phyloP scores from a whole-genome alignment of 305 asterid species.

The Solanum hybrid region DNA sequence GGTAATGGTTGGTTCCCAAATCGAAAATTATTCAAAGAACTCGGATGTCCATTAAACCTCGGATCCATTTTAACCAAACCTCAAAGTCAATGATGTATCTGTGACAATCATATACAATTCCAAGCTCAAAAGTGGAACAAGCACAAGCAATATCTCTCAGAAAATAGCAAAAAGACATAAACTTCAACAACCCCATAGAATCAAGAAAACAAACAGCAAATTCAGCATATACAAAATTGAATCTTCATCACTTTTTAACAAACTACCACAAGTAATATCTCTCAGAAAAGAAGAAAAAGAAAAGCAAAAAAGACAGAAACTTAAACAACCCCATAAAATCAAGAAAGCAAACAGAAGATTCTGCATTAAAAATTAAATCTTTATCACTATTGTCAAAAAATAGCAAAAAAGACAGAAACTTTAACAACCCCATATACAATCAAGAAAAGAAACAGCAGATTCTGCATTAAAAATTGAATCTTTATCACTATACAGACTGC shows the following conservation, averaged over 20 bases:
- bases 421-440: not conserved
- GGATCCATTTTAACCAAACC: slow-evolving; percentile 40
- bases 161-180: not conserved
- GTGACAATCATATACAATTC: not conserved
- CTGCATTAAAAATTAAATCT: not conserved
- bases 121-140: not conserved
- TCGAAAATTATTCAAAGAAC: slow-evolving; percentile 27
- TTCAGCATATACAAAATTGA: not conserved
- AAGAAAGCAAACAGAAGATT: not conserved
- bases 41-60: slow-evolving; percentile 27
- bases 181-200: not conserved
- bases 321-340: not conserved
- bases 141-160: not conserved
- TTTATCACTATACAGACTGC: not conserved
- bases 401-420: not conserved
- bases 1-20: slow-evolving; percentile 27
- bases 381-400: not conserved
- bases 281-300: not conserved
- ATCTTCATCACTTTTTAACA: not conserved
- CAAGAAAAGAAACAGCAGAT: not conserved
- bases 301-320: not conserved
- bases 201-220: not conserved
- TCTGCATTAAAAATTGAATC: not conserved
- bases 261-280: not conserved
- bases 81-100: not conserved